phyloP scores from a whole-genome alignment of 495 filamentous ascomycete species.

The Daldinia caldariorum region DNA sequence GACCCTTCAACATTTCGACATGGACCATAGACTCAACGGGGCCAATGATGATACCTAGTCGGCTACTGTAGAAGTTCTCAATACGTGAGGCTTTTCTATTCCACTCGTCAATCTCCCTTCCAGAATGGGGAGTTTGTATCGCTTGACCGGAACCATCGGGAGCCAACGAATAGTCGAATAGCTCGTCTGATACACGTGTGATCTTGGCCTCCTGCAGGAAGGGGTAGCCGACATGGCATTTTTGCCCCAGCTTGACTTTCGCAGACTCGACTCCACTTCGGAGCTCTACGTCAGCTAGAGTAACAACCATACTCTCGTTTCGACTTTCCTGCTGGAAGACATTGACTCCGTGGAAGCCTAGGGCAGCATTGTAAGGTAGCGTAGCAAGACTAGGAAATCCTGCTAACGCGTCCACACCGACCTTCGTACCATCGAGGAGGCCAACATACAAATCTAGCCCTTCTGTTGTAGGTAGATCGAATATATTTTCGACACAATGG shows the following conservation, averaged over 20 bases:
- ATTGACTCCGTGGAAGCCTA: constrained; percentile 90
- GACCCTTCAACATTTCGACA: constrained; percentile 90
- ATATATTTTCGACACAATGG: constrained; percentile 92
- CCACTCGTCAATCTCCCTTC: constrained; percentile 83
- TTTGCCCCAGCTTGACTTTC: constrained; percentile 80
- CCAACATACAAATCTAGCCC: constrained; percentile 87
- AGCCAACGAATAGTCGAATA: constrained; percentile 86
- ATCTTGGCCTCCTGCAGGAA: constrained; percentile 95
- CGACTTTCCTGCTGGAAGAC: constrained; percentile 98
- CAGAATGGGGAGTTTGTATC: constrained; percentile 73
- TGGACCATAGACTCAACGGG: constrained; percentile 87
- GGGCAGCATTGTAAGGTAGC: constrained; percentile 77
- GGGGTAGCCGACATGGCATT: constrained; percentile 92
- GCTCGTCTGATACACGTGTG: constrained; percentile 86
- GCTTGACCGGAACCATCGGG: constrained; percentile 67
- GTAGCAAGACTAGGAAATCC: constrained; percentile 92
- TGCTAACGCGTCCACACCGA: constrained; percentile 82
- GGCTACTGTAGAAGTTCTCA: constrained; percentile 86
- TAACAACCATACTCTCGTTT: constrained; percentile 96
- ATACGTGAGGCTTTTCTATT: constrained; percentile 84
- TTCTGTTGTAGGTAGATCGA: constrained; percentile 91
- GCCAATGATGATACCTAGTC: constrained; percentile 87
- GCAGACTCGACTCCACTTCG: constrained; percentile 75
- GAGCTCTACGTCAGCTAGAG: constrained; percentile 75
- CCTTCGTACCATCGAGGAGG: constrained; percentile 84